Evolutionary conservation across 2,329 filamentous ascomycete genomes (phyloP), one percentile per base, ranked within the genome.

Genomic region (Celoporthe dispersa): DNA sequence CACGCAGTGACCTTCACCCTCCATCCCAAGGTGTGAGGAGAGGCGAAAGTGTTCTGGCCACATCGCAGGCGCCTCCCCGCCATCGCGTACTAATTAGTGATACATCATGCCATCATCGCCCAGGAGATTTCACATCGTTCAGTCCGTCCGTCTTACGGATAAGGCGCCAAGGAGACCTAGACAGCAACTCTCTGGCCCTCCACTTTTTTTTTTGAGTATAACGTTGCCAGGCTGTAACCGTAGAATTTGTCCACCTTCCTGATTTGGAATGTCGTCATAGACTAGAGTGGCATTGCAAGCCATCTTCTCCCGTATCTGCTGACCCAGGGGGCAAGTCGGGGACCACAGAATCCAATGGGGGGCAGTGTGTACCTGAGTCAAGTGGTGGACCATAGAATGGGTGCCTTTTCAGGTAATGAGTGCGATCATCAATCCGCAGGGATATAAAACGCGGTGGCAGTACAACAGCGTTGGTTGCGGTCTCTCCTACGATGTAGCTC

Each of bases 191-290:
- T 25, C 14, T 33, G 14, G 19, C 53, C 25, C 53, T 31, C 28
- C 53, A 14, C n/a, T 55, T 55, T 55, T 55, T 28, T 55, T 57
- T 57, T 19, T 16, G 6, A 16, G 53, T 31, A 57, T 31, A 57
- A 28, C 25, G 25, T 57, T 31, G 14, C 53, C 53, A 57, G 33
- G 6, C 31, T 60, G 57, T 19, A 60, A 60, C 57, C 14, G 28
- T 37, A 60, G 2, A 19, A n/a, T 60, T 60, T 35, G 14, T 37
- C 57, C 11, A 60, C 57, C 57, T 60, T 60, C 57, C 57, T 60
- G 2, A n/a, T 60, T n/a, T 4, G 57, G 57, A 35, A 60, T n/a
- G 57, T 60, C 57, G 22, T 37, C 33, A 35, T 35, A n/a, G 33
- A 37, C 57, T 37, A n/a, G 57, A 60, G 31, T 19, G 31, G 57